phyloP scores from a whole-genome alignment of 1,284 basidiomycete genomes.

The Clitocybe nebularis region DNA sequence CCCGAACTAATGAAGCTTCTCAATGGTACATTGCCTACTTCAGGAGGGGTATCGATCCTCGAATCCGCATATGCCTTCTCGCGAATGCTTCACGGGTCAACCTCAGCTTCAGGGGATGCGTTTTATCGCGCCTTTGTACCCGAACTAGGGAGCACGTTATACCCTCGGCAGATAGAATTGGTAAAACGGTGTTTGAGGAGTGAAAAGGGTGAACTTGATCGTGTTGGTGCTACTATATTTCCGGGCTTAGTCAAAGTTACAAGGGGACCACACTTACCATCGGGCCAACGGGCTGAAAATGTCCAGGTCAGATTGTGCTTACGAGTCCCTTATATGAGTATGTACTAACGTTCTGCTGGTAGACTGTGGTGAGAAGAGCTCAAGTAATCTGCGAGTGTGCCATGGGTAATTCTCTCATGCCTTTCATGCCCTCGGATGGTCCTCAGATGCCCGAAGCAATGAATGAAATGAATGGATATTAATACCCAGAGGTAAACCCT shows the following conservation, averaged over 20 bases:
- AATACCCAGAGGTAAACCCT: too few species aligned
- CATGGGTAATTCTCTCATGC: constrained; percentile 32
- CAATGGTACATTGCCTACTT: constrained; percentile 35
- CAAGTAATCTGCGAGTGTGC: constrained; percentile 84
- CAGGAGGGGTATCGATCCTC: constrained; percentile 50
- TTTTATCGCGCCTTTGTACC: constrained; percentile 83
- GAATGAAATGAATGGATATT: not conserved
- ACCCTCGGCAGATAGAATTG: constrained; percentile 70
- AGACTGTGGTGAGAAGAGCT: constrained; percentile 72
- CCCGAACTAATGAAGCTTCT: constrained; percentile 55
- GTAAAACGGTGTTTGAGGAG: constrained; percentile 73
- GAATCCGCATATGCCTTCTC: constrained; percentile 72
- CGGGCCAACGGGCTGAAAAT: constrained; percentile 40
- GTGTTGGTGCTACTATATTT: constrained; percentile 77
- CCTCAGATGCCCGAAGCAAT: constrained; percentile 1
- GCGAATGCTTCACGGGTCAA: constrained; percentile 75
- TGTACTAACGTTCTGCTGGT: constrained; percentile 5
- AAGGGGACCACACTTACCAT: constrained; percentile 31
- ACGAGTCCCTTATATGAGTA: constrained; percentile 1
- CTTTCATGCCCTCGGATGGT: constrained; percentile 10
- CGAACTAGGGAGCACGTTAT: constrained; percentile 64
- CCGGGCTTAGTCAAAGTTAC: constrained; percentile 80
- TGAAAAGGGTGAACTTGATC: constrained; percentile 64
- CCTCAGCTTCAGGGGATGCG: constrained; percentile 60
- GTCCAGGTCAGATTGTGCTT: constrained; percentile 38